Evolutionary conservation across 2,329 filamentous ascomycete genomes (phyloP), one percentile per base, ranked within the genome.

Genomic region (Emmonsia crescens): DNA sequence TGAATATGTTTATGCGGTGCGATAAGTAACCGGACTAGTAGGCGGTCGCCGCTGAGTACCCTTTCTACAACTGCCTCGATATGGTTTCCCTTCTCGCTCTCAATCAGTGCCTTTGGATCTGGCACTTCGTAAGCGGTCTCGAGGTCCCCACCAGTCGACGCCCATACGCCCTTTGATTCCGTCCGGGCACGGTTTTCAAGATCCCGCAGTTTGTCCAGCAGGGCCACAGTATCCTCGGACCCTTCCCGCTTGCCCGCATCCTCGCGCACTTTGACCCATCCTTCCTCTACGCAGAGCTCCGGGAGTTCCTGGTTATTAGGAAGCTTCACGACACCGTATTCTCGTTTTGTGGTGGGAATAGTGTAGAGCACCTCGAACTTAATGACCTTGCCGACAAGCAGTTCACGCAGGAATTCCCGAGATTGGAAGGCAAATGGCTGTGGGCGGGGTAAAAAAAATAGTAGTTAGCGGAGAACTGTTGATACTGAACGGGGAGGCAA

Each of bases 261-360:
- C 70, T 99, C 94, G 66, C 94, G 86, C 63, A 99, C 83, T 78
- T 94, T 96, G 65, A 91, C 79, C 91, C 92, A 96, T 67, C 94
- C 94, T 69, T 91, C 89, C 71, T 90, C 86, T 66, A 97, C 85
- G 62, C 89, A 83, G 65, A 89, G 85, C 66, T 97, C 91, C 21
- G 94, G 92, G 58, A 99, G 76, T 61, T 84, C 80, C 38, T 85
- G 85, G 33, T 68, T 73, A 27, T 57, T 46, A 64, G 88, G 85
- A 60, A 96, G 81, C 65, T 84, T 83, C 64, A 91, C 86, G 65
- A 85, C 83, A 66, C 93, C 94, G 72, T 96, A 99, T 72, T 99
- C 93, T 67, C 91, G 87, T 65, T 89, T 87, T 51, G 76, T 79
- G 61, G 86, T 88, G 19, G 93, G 91, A 63, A 97, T 88, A 63